Evolutionary conservation across 2,329 filamentous ascomycete genomes (phyloP), one percentile per base, ranked within the genome.

Genomic region (Aureobasidium uvarum): DNA sequence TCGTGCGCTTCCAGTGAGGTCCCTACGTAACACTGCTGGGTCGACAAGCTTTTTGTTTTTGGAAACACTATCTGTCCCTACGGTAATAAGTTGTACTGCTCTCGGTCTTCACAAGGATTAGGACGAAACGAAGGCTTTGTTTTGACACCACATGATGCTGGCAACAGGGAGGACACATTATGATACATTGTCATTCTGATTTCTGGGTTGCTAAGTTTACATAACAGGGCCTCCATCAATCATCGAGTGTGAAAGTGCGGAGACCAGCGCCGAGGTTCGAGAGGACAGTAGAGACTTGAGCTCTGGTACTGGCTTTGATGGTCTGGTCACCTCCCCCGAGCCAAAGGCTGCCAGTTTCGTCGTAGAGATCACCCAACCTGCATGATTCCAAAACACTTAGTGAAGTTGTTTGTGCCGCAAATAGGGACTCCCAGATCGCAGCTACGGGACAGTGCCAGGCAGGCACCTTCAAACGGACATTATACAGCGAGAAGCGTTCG

Each of bases 251-350:
- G 52, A 41, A 55, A 18, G n/a, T 23, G 20, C 36, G 10, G 20
- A 41, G 25, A 5, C 36, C 20, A 38, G 52, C 52, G 20, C 20
- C 20, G 20, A 55, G 52, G 13, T 55, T 55, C 1, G 52, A 25
- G 2, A 55, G 33, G 6, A 55, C 52, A 25, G 52, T 55, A 8
- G 7, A 5, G 13, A 41, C 52, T 55, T 55, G 36, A 41, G 33
- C 36, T 39, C 36, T 36, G 20, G 52, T 41, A 5, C 20, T 55
- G 36, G 52, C 36, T 41, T 20, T 18, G 20, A 55, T 41, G 18
- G 52, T 55, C 52, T 55, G 41, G 20, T 55, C 52, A 5, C 20
- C 33, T 16, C 51, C 52, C 28, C 28, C 52, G 4, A 55, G 52
- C 52, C 52, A 55, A 25, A 39, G 20, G 2, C 16, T 5, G 25